A percentile compares a stretch with the other conserved stretches of the same genome.
These are phyloP conservation scores for Psilocybe mexicana DNA, from an alignment of 1,284 basidiomycete species.

Conservation along the genomic window DNA sequence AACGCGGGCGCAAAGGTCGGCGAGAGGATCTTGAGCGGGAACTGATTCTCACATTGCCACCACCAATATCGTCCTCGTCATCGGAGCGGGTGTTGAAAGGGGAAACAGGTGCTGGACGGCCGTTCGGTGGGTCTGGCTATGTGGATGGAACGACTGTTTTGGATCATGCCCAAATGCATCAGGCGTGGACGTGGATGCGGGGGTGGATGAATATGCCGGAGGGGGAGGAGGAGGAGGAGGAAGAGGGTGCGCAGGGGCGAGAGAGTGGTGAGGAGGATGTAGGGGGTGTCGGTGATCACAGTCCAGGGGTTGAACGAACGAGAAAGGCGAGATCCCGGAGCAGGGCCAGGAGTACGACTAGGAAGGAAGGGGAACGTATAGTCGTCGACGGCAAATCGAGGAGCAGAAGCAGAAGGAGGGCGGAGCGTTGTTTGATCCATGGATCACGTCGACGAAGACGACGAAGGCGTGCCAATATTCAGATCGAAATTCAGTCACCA, in stretches of 20 bases:
- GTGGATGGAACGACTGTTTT: background rate
- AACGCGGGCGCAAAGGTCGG: background rate
- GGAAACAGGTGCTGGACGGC: background rate
- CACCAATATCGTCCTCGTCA: background rate
- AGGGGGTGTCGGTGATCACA: background rate
- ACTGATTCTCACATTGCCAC: background rate
- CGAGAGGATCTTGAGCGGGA: background rate
- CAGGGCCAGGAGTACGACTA: background rate
- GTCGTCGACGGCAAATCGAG: background rate
- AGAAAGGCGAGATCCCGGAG: background rate
- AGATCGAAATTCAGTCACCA: constrained; percentile 10
- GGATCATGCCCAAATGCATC: background rate
- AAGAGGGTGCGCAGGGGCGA: background rate
- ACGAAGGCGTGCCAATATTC: background rate
- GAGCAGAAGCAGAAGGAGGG: background rate
- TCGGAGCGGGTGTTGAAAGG: no score
- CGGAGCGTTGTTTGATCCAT: background rate
- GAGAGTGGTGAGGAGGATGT: background rate
- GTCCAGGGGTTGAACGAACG: no score
- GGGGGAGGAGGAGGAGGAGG: background rate
- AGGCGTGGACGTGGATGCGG: background rate
- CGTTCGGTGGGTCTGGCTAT: background rate
- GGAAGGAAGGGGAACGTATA: background rate
- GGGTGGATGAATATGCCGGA: background rate
- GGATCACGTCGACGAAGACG: background rate